Evolutionary conservation across 164 flowering plant species (phyloP), one percentile per base, ranked within the genome.

Genomic region (Umbilicus rupestris): DNA sequence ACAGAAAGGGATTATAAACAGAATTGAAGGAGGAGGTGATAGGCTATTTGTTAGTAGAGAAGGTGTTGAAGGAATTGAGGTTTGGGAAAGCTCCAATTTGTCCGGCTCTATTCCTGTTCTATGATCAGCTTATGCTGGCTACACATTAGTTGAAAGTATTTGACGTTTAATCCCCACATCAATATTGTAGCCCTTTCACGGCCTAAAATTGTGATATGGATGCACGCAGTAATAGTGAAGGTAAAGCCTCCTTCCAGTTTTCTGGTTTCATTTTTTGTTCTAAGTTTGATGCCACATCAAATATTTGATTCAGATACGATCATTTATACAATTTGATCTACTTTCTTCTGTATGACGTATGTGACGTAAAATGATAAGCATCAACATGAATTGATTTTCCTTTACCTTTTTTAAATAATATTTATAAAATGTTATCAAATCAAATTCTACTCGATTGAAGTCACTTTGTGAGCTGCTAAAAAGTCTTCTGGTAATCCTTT

Each of bases 11-110:
- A 44, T 76, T 10, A 83, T 94, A 31, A 79, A 46, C 68, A 82
- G 52, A 65, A 89, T 94, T 39, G 96, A 85, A 72, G 95, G 92
- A 16, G 97, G 96, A 30, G 89, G 93, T 22, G 76, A 91, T 58
- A 78, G 99, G 77, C 77, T 94, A 60, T 94, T 89, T 77, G 86
- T 94, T 42, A 80, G 86, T 44, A 80, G 97, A 62, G 86, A 89
- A 73, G 78, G 77, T 60, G 87, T 80, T 28, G 97, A 91, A 68
- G 99, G 96, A 2, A 73, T 91, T 74, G 96, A 94, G 67, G 99
- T 94, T 5, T 94, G 97, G 99, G 95, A 91, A 74, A 91, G 82
- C 70, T 88, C 89, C 37, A 8, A 75, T 63, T 68, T 66, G 47
- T 84, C 94, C 0, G 80, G 78, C 30, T 75, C 68, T 1, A 69